Evolutionary conservation across 495 filamentous ascomycete species (phyloP), one percentile per base, ranked within the genome.

Genomic region (Ramalina intermedia): DNA sequence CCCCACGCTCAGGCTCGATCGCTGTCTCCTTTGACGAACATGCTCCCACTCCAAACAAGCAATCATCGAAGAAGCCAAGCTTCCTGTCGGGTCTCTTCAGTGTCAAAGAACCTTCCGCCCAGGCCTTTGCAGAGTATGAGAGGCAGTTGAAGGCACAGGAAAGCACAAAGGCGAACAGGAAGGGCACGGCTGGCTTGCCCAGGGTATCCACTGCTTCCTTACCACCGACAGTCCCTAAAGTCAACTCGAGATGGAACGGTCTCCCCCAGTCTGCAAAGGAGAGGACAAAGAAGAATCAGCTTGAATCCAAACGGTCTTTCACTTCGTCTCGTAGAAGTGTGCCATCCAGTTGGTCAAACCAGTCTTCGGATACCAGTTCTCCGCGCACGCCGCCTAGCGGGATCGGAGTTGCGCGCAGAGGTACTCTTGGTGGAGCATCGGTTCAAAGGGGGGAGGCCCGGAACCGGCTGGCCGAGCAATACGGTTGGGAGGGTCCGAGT

Each of bases 191-290:
- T n/a, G 61, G 52, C 7, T 16, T 67, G 24, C 56, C 59, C 7
- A 59, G 62, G 29, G 56, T 69, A 2, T 64, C 69, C 11, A 56
- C 58, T 7, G 56, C 61, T 33, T 71, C 66, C 49, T 58, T 73
- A 23, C 69, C 69, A 12, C 43, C 58, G 13, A 58, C 51, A 12
- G 68, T 72, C 2, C 69, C 69, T 14, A 70, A 66, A 47, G 69
- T 71, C 26, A 73, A 73, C 47, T 62, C 66, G 9, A 72, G 66
- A 52, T 73, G 69, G 69, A 65, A 73, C 54, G 69, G 69, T 23
- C 48, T 71, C 17, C 69, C 69, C 18, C 60, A 65, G 21, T 49
- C 55, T 23, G 20, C 50, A 44, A 59, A 57, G 41, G 57, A 57
- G 17, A 56, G 41, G 39, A 49, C 47, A 48, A 64, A 69, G 53